Evolutionary conservation across 495 filamentous ascomycete species (phyloP).

Genomic region (Aspergillus mulundensis): DNA sequence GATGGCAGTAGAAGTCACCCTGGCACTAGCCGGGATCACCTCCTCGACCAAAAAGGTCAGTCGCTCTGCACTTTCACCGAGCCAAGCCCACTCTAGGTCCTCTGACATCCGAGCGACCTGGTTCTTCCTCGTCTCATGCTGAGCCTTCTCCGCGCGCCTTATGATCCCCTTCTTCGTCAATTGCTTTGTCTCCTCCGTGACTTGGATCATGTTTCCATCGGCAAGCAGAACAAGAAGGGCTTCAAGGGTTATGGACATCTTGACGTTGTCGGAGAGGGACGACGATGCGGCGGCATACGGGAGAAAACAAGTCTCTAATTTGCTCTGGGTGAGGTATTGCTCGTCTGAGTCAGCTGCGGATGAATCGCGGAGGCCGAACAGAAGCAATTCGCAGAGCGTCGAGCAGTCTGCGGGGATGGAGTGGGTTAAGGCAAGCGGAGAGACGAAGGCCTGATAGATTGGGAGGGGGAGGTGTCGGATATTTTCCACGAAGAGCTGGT

Average conservation of each 20-base stretch:
- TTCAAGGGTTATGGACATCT: conserved; percentile 74
- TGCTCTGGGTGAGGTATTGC: conserved; percentile 48
- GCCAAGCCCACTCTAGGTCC: conserved; percentile 34
- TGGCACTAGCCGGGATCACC: conserved; percentile 5
- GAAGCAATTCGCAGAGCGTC: conserved; percentile 60
- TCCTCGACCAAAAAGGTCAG: conserved; percentile 36
- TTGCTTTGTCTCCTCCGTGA: conserved; percentile 42
- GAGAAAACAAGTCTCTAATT: conserved; percentile 65
- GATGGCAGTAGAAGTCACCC: not conserved
- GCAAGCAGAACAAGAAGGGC: conserved; percentile 60
- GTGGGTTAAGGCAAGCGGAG: conserved; percentile 45
- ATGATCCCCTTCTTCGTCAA: conserved; percentile 61
- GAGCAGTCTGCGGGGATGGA: conserved; percentile 45
- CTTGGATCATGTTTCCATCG: conserved; percentile 30
- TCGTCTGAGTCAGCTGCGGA: conserved; percentile 48
- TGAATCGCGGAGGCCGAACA: conserved; percentile 58
- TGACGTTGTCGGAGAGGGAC: conserved; percentile 68
- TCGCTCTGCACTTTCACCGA: conserved; percentile 41
- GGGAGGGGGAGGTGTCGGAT: conserved; percentile 63
- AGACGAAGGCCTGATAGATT: conserved; percentile 69
- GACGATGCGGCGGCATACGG: conserved; percentile 65
- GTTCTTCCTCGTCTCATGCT: conserved; percentile 41
- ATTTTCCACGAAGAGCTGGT: conserved; percentile 61
- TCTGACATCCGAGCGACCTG: conserved; percentile 25
- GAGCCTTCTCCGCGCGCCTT: conserved; percentile 52